phyloP scores from a whole-genome alignment of 2,329 filamentous ascomycete species.

The Xylogone sp. region DNA sequence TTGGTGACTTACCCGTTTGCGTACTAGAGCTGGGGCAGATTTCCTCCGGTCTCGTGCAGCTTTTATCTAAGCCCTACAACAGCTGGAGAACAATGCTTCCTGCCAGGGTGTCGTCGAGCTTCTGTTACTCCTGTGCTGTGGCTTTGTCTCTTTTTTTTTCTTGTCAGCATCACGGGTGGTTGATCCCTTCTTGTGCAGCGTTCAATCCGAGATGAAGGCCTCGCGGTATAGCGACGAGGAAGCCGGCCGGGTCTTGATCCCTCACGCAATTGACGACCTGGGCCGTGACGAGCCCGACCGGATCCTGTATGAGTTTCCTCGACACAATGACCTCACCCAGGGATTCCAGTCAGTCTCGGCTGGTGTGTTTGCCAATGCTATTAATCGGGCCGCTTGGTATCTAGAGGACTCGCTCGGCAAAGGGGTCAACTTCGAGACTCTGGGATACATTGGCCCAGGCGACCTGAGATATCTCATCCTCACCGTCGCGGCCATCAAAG shows the following conservation, averaged over 20 bases:
- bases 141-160: no score
- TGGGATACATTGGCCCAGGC: constrained; percentile 42
- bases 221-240: no score
- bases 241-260: constrained; percentile 18
- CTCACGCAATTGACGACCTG: constrained; percentile 20
- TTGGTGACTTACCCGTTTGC: no score
- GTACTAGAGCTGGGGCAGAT: no score
- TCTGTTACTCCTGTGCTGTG: no score
- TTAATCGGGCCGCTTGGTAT: constrained; percentile 19
- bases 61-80: no score
- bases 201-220: no score
- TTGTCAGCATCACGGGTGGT: no score
- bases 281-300: constrained; percentile 17
- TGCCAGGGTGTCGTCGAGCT: no score
- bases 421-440: constrained; percentile 28
- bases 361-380: constrained; percentile 15
- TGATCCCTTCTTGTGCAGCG: no score
- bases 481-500: constrained; percentile 28
- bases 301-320: constrained; percentile 16
- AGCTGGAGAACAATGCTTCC: no score
- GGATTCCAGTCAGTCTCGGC: constrained; percentile 7
- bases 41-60: no score
- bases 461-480: constrained; percentile 16
- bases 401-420: constrained; percentile 10
- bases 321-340: background rate